These are phyloP conservation scores for Neopestalotiopsis clavispora DNA, from an alignment of 2,329 filamentous ascomycete genomes.

Conservation along the genomic window DNA sequence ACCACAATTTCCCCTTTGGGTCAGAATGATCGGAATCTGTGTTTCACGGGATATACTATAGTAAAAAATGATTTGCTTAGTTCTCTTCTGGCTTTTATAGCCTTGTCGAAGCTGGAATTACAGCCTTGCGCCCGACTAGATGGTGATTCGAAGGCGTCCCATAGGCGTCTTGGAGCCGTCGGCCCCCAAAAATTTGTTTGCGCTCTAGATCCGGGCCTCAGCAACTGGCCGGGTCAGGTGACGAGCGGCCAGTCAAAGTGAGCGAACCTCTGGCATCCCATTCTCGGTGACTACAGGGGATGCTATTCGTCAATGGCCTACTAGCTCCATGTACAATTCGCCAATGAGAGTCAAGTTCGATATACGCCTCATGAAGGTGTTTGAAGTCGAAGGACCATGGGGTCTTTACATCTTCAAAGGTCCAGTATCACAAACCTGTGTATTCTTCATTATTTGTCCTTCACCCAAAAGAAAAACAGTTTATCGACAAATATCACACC, in stretches of 20 bases:
- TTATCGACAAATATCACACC: slow-evolving; percentile 14
- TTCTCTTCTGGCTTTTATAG: not conserved
- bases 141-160: not conserved
- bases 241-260: slow-evolving; percentile 10
- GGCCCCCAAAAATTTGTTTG: slow-evolving; percentile 12
- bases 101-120: not conserved
- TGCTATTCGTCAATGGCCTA: slow-evolving; percentile 14
- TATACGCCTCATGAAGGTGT: slow-evolving; percentile 14
- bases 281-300: slow-evolving; percentile 14
- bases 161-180: not conserved
- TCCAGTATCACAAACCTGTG: slow-evolving; percentile 11
- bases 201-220: slow-evolving; percentile 9
- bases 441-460: slow-evolving; percentile 19
- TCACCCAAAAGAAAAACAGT: slow-evolving; percentile 12
- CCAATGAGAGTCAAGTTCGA: slow-evolving; percentile 8
- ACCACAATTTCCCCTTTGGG: slow-evolving; percentile 6
- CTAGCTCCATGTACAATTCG: slow-evolving; percentile 8
- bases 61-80: not conserved
- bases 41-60: not conserved
- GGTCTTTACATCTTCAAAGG: slow-evolving; percentile 12
- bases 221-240: slow-evolving; percentile 17
- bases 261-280: not conserved
- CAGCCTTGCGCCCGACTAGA: slow-evolving; percentile 13
- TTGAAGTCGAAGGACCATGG: slow-evolving; percentile 15
- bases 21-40: not conserved